Evolutionary conservation across 163 green algal genomes (phyloP).

Genomic region (Prototheca stagnorum): DNA sequence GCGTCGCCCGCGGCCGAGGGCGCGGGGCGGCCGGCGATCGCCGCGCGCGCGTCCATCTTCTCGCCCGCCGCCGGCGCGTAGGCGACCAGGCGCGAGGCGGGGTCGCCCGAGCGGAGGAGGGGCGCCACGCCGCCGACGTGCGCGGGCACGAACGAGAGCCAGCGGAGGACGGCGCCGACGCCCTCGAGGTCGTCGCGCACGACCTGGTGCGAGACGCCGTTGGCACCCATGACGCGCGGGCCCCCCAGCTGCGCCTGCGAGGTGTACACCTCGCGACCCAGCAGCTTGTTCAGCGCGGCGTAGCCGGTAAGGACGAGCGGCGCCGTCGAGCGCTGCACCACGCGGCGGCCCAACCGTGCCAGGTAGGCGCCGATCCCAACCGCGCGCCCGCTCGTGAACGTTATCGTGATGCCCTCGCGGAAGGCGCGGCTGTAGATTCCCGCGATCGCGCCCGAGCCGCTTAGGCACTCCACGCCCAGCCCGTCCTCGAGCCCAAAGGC

Average conservation of each 20-base stretch:
- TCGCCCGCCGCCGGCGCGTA: slow-evolving; percentile 43
- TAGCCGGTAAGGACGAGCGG: slow-evolving; percentile 97
- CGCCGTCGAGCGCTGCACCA: slow-evolving; percentile 83
- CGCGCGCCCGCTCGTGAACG: slow-evolving; percentile 74
- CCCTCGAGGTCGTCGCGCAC: slow-evolving; percentile 82
- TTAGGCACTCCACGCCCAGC: slow-evolving; percentile 92
- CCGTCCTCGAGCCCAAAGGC: slow-evolving; percentile 88
- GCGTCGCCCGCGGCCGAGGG: neutral
- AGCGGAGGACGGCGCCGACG: slow-evolving; percentile 31
- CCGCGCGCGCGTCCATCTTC: slow-evolving; percentile 66
- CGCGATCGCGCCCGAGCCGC: slow-evolving; percentile 83
- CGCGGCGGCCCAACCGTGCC: slow-evolving; percentile 71
- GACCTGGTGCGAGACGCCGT: slow-evolving; percentile 77
- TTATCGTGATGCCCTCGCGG: slow-evolving; percentile 83
- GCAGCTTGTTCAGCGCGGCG: slow-evolving; percentile 93
- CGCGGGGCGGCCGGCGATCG: slow-evolving; percentile 42
- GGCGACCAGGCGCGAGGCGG: slow-evolving; percentile 28
- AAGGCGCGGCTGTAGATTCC: slow-evolving; percentile 38
- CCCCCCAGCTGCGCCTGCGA: slow-evolving; percentile 91
- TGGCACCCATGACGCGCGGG: slow-evolving; percentile 73
- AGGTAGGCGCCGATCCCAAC: slow-evolving; percentile 99
- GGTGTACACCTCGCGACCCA: slow-evolving; percentile 93
- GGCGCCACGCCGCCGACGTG: slow-evolving; percentile 28
- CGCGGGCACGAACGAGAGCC: slow-evolving; percentile 57
- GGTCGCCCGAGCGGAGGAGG: slow-evolving; percentile 41